These are phyloP conservation scores for Talinum fruticosum DNA, from an alignment of 148 eudicot species.

Conservation along the genomic window DNA sequence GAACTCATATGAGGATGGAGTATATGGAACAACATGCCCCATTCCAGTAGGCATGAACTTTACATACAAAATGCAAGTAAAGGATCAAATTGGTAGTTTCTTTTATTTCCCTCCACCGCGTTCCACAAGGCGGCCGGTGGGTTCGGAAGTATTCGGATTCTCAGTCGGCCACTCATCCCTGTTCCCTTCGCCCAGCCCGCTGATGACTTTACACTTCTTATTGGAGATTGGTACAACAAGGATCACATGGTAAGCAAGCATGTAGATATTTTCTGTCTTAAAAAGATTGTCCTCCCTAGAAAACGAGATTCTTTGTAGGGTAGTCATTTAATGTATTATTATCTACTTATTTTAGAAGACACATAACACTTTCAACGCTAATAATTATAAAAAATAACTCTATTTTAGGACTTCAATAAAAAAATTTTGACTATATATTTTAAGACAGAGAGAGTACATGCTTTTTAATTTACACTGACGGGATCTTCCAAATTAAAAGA, in stretches of 20 bases:
- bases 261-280: neutral
- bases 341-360: no score
- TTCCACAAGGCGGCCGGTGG: conserved; percentile 91
- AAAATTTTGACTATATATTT: no score
- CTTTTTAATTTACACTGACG: no score
- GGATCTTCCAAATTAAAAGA: no score
- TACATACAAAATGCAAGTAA: conserved; percentile 70
- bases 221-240: conserved; percentile 67
- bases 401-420: no score
- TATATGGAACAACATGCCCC: conserved; percentile 85
- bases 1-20: conserved; percentile 76
- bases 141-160: conserved; percentile 64
- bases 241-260: conserved; percentile 43
- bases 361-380: no score
- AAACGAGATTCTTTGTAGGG: no score
- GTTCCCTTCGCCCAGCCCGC: conserved; percentile 71
- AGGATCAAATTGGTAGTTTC: conserved; percentile 87
- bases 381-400: no score
- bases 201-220: conserved; percentile 57
- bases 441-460: no score
- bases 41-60: conserved; percentile 78
- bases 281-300: no score
- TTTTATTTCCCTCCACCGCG: conserved; percentile 69
- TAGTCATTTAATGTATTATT: no score
- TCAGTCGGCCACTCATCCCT: conserved; percentile 67